phyloP scores from a whole-genome alignment of 495 filamentous ascomycete genomes.

The Daldinia grandis region DNA sequence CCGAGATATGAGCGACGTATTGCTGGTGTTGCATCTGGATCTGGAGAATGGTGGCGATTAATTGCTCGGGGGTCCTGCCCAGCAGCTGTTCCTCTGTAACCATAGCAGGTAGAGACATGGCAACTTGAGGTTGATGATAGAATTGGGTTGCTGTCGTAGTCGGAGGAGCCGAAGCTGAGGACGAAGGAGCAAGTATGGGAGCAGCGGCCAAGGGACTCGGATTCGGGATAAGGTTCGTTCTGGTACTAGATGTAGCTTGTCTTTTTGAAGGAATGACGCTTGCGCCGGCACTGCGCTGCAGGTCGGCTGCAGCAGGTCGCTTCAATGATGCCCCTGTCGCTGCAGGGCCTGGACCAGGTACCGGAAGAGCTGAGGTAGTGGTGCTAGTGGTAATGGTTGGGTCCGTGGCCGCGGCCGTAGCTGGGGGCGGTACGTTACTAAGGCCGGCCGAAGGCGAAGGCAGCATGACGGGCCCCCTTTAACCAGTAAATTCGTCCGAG shows the following conservation, averaged over 20 bases:
- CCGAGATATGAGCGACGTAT: slow-evolving; percentile 44
- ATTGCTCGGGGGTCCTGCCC: slow-evolving; percentile 44
- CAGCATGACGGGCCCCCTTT: slow-evolving; percentile 39
- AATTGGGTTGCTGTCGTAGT: slow-evolving; percentile 37
- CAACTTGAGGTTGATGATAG: slow-evolving; percentile 41
- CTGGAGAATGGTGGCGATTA: slow-evolving; percentile 47
- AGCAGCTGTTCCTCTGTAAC: slow-evolving; percentile 47
- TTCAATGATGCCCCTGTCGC: slow-evolving; percentile 46
- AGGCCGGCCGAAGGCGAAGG: slow-evolving; percentile 41
- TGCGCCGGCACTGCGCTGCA: slow-evolving; percentile 48
- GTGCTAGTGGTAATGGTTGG: slow-evolving; percentile 42
- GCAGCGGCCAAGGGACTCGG: slow-evolving; percentile 38
- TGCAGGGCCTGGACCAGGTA: slow-evolving; percentile 46
- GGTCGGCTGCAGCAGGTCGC: slow-evolving; percentile 49
- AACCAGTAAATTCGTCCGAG: slow-evolving; percentile 42
- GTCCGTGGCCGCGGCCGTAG: slow-evolving; percentile 36
- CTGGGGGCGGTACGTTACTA: slow-evolving; percentile 42
- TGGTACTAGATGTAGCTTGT: slow-evolving; percentile 44
- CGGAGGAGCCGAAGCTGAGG: slow-evolving; percentile 40
- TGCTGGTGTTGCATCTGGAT: slow-evolving; percentile 48
- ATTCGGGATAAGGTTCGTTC: slow-evolving; percentile 38
- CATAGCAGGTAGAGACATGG: slow-evolving; percentile 40
- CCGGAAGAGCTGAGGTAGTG: slow-evolving; percentile 42
- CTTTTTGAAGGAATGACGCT: slow-evolving; percentile 48
- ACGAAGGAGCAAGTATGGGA: slow-evolving; percentile 17